Base-by-base conservation (phyloP, 2,329 filamentous ascomycete genomes). In the Pseudogymnoascus sp. region DNA sequence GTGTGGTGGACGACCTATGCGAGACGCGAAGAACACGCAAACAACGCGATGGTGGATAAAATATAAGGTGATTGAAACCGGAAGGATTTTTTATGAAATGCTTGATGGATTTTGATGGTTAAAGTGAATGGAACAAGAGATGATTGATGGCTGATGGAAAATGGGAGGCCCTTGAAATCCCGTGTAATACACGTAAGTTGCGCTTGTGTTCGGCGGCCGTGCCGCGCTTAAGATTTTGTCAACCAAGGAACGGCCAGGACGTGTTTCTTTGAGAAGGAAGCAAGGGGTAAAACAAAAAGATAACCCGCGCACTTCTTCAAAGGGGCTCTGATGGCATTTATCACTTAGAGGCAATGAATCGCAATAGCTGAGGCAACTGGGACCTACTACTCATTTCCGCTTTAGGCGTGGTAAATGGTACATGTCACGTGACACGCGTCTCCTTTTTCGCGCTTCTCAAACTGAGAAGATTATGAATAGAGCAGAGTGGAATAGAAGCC, bases 111-210 rank as follows among this genome's bases (percentile, higher is more conserved):
- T 35, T 56, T 35, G 50, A 56, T 56, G 50, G 19, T 4, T 19
- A 31, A 31, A 19, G 44, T 56, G 50, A 33, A 56, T 21, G 50
- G 29, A 7, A 56, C 50, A 33, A 7, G 11, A 33, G 50, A 56
- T 56, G 50, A 56, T 56, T 56, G 50, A 56, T 56, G 50, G 50
- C 10, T 19, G 50, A 56, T 56, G 50, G 26, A 56, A 56, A 56
- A 56, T 56, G 26, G 5, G 50, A 35, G 33, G 17, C 33, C 50
- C 29, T 13, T 33, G 23, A 31, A 21, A 56, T 56, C 50, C 50
- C 50, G 29, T 56, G 50, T 56, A 56, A 56, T 56, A 56, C 46
- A 56, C 50, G 50, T 56, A 56, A 56, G 50, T 35, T 56, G 50
- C 50, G 50, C 50, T 56, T 56, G 50, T 53, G 46, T 56, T 33